phyloP scores from a whole-genome alignment of 176 grass and related monocot genomes.

The Melocanna baccifera region DNA sequence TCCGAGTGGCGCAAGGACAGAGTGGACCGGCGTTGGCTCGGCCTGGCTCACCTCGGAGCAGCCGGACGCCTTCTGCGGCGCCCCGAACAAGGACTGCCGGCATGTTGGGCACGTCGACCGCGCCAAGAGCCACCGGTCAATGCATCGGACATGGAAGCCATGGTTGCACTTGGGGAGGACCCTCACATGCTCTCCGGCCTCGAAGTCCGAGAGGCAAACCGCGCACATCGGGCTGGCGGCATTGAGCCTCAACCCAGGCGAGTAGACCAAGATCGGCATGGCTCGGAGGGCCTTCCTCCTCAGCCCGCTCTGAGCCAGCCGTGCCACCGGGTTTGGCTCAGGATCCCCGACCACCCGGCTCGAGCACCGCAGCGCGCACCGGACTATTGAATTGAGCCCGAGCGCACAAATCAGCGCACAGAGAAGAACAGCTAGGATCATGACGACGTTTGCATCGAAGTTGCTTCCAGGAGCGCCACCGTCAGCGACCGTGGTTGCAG shows the following conservation, averaged over 20 bases:
- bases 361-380: constrained; percentile 61
- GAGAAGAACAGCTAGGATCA: constrained; percentile 79
- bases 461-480: constrained; percentile 7
- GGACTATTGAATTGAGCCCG: constrained; percentile 73
- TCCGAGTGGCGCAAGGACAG: constrained; percentile 50
- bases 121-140: constrained; percentile 81
- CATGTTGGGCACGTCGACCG: constrained; percentile 81
- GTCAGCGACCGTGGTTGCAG: not conserved
- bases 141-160: constrained; percentile 85
- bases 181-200: constrained; percentile 61
- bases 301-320: constrained; percentile 52
- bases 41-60: constrained; percentile 34
- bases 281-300: constrained; percentile 65
- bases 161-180: constrained; percentile 80
- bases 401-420: constrained; percentile 76
- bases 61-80: constrained; percentile 45
- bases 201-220: constrained; percentile 83
- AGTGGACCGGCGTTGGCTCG: not conserved
- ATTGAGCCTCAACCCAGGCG: constrained; percentile 40
- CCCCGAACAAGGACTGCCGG: constrained; percentile 51
- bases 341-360: constrained; percentile 30
- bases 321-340: constrained; percentile 24
- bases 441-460: constrained; percentile 74
- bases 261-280: constrained; percentile 72
- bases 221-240: constrained; percentile 54